Evolutionary conservation across 2,329 filamentous ascomycete genomes (phyloP).

Genomic region (Trichoderma asperellum): DNA sequence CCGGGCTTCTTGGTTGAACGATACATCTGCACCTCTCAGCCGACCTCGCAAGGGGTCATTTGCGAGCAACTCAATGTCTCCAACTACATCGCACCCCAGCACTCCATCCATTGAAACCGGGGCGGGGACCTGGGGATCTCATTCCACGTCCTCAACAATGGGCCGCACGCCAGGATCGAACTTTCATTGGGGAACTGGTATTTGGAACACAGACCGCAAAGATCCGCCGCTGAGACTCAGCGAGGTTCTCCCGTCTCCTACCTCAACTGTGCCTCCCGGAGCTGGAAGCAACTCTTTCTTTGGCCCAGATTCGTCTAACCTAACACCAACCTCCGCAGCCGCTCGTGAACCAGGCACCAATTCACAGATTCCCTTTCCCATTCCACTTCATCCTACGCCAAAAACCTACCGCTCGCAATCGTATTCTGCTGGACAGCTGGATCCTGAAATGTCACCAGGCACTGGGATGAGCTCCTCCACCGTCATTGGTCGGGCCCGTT

Average conservation of each 20-base stretch:
- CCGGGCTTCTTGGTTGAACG: constrained; percentile 84
- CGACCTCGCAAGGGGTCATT: constrained; percentile 77
- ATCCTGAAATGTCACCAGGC: constrained; percentile 60
- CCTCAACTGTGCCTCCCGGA: constrained; percentile 59
- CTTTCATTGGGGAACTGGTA: constrained; percentile 78
- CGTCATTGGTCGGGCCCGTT: constrained; percentile 58
- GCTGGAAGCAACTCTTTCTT: constrained; percentile 54
- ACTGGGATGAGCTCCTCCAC: constrained; percentile 52
- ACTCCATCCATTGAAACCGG: constrained; percentile 72
- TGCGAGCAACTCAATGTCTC: constrained; percentile 74
- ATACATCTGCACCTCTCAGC: constrained; percentile 67
- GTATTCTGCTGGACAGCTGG: constrained; percentile 90
- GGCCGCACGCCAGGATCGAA: constrained; percentile 55
- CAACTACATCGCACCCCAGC: constrained; percentile 77
- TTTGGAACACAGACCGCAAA: constrained; percentile 80
- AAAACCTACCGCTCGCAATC: constrained; percentile 96
- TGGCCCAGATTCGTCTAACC: constrained; percentile 46
- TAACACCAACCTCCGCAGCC: constrained; percentile 55
- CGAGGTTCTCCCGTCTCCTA: constrained; percentile 76
- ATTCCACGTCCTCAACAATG: constrained; percentile 52
- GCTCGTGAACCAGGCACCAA: constrained; percentile 59
- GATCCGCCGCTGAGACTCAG: constrained; percentile 74
- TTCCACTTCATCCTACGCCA: constrained; percentile 84
- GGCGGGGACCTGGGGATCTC: constrained; percentile 57
- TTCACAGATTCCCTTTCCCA: constrained; percentile 79